A percentile compares a stretch with the other conserved stretches of the same genome.
These are phyloP conservation scores for Calonectria henricotiae DNA, from an alignment of 2,329 filamentous ascomycete species.

Conservation along the genomic window DNA sequence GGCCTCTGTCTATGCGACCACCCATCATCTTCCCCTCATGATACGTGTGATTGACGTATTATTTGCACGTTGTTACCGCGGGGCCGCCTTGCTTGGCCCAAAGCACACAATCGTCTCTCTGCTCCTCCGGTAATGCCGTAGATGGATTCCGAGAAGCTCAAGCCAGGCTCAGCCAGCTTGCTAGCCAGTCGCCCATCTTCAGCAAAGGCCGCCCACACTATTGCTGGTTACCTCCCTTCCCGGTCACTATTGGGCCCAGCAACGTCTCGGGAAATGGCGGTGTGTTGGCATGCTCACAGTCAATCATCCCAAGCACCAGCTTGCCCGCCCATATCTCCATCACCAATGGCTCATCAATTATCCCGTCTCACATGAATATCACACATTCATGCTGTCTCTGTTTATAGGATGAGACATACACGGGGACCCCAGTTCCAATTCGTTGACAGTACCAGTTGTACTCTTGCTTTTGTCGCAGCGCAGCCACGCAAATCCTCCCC, in stretches of 20 bases:
- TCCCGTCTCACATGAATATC: slow-evolving; percentile 9
- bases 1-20: slow-evolving; percentile 51
- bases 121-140: slow-evolving; percentile 18
- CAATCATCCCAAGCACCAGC: background rate
- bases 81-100: background rate
- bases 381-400: slow-evolving; percentile 6
- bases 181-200: background rate
- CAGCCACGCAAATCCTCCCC: too few species aligned
- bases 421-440: background rate
- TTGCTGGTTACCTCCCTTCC: background rate
- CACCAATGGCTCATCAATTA: background rate
- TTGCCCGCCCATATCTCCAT: background rate
- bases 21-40: slow-evolving; percentile 42
- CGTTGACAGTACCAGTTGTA: background rate
- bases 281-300: slow-evolving; percentile 12
- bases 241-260: background rate
- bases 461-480: too few species aligned
- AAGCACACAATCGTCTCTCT: background rate
- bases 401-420: background rate
- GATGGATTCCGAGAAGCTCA: background rate
- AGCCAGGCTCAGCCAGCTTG: background rate
- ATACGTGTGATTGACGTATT: slow-evolving; percentile 16
- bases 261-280: slow-evolving; percentile 25
- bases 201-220: background rate
- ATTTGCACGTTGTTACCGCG: background rate